phyloP scores from a whole-genome alignment of 495 filamentous ascomycete genomes.

The Annulohypoxylon nitens region DNA sequence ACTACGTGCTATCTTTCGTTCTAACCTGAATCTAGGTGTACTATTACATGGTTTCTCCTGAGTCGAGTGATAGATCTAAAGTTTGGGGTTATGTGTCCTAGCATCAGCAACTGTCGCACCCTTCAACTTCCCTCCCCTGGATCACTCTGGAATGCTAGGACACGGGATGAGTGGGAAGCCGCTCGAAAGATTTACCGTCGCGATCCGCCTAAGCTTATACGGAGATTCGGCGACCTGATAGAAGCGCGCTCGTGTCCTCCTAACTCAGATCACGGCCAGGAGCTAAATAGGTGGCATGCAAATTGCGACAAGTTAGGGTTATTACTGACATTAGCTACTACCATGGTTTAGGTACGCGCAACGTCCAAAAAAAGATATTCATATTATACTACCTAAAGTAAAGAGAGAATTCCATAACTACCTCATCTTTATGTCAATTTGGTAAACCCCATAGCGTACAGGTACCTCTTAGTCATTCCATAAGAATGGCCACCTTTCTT shows the following conservation, averaged over 20 bases:
- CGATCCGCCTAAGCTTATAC: conserved; percentile 2
- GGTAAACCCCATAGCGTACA: no score
- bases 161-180: conserved; percentile 39
- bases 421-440: no score
- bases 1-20: background rate
- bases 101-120: conserved; percentile 35
- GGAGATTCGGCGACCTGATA: conserved; percentile 44
- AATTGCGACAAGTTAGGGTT: conserved; percentile 44
- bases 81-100: conserved; percentile 37
- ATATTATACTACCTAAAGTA: background rate
- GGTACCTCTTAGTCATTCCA: no score
- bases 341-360: conserved; percentile 30
- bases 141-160: conserved; percentile 41
- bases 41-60: conserved; percentile 43
- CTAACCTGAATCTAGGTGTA: conserved; percentile 18
- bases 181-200: conserved; percentile 11
- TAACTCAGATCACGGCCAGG: conserved; percentile 19
- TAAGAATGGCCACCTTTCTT: no score
- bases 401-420: background rate
- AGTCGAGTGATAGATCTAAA: conserved; percentile 46
- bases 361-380: background rate
- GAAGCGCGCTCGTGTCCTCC: conserved; percentile 29
- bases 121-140: conserved; percentile 41
- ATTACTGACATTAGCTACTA: conserved; percentile 39
- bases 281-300: conserved; percentile 47